These are phyloP conservation scores for Globisporangium cederbergense DNA, from an alignment of 352 stramenopile genomes.

Conservation along the genomic window DNA sequence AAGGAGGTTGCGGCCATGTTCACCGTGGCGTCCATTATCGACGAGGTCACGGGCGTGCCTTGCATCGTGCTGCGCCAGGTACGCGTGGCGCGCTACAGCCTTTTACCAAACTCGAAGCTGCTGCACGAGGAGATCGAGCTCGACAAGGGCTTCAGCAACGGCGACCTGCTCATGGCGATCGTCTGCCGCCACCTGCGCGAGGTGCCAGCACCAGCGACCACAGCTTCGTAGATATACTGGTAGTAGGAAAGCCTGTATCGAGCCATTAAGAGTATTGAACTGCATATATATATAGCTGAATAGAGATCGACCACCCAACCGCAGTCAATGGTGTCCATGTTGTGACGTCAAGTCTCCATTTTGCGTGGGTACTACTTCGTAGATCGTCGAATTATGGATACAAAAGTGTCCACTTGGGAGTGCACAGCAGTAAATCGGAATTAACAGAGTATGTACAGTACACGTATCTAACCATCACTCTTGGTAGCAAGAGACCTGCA, in stretches of 20 bases:
- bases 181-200: constrained; percentile 21
- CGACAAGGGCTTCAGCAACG: constrained; percentile 40
- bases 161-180: constrained; percentile 54
- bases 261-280: no score
- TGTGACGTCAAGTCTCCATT: no score
- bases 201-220: background rate
- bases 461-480: background rate
- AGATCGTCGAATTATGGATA: no score
- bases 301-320: no score
- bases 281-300: no score
- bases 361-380: no score
- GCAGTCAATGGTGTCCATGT: no score
- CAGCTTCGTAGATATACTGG: background rate
- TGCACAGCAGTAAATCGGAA: no score
- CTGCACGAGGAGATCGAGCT: constrained; percentile 44
- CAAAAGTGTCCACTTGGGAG: no score
- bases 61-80: constrained; percentile 6
- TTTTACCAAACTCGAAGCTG: constrained; percentile 31
- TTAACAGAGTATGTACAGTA: no score
- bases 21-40: background rate
- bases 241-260: background rate
- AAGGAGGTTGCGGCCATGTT: constrained; percentile 6
- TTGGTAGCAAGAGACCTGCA: background rate
- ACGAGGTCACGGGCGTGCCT: background rate
- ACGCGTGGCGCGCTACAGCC: constrained; percentile 35